A percentile compares a stretch with the other conserved stretches of the same genome.
phyloP scores from a whole-genome alignment of 495 filamentous ascomycete species.

The Halenospora varia region DNA sequence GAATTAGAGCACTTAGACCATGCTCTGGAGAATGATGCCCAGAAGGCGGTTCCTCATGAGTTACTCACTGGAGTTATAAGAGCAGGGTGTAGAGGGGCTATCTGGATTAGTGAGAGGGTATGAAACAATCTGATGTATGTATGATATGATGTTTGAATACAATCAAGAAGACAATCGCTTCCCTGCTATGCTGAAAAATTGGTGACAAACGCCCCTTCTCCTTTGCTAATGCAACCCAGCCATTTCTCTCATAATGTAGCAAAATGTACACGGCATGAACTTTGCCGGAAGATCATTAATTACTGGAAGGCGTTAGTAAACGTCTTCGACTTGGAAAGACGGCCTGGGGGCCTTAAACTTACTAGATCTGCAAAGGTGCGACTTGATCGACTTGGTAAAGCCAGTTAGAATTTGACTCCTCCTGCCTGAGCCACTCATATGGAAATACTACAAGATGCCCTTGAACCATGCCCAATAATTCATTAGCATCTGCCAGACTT shows the following conservation, averaged over 20 bases:
- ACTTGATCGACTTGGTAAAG: slow-evolving; percentile 93
- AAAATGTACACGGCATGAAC: slow-evolving; percentile 11
- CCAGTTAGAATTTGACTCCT: slow-evolving; percentile 94
- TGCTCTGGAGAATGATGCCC: slow-evolving; percentile 87
- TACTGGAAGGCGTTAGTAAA: slow-evolving; percentile 15
- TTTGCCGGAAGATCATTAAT: slow-evolving; percentile 14
- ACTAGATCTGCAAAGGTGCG: slow-evolving; percentile 97
- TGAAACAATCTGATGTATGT: slow-evolving; percentile 9
- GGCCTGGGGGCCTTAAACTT: slow-evolving; percentile 36
- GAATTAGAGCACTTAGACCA: slow-evolving; percentile 96
- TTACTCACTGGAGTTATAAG: slow-evolving; percentile 84
- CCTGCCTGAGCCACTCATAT: slow-evolving; percentile 88
- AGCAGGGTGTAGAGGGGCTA: slow-evolving; percentile 82
- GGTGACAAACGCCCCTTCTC: slow-evolving; percentile 5
- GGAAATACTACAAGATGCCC: slow-evolving; percentile 89
- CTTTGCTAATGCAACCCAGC: slow-evolving; percentile 11
- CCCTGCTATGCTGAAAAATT: slow-evolving; percentile 16
- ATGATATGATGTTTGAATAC: not conserved
- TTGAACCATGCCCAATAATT: slow-evolving; percentile 76
- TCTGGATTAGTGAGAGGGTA: slow-evolving; percentile 67
- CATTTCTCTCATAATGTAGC: not conserved
- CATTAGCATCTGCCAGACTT: slow-evolving; percentile 68
- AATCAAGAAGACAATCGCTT: slow-evolving; percentile 11
- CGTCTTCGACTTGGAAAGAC: not conserved
- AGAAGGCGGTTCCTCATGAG: slow-evolving; percentile 83